Percentiles rank a stretch among this genome's conserved stretches.
Conservation (phyloP, 805 yeast genomes). For the Cyberlindnera mrakii region DNA sequence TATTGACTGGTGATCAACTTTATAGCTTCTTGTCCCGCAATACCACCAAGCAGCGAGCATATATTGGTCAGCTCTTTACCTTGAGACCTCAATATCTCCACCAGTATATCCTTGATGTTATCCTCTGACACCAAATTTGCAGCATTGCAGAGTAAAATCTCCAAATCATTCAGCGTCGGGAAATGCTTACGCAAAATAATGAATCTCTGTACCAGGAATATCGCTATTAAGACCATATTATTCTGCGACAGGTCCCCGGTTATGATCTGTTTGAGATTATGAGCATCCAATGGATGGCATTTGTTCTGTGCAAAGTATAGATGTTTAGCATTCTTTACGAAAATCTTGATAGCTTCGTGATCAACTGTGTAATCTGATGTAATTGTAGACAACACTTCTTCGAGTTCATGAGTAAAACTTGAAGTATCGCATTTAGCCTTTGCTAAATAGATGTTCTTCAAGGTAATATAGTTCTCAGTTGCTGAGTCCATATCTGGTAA, state of each 20-base stretch:
- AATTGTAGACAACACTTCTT: conserved; percentile 9
- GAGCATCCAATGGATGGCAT: conserved; percentile 1
- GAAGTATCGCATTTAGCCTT: conserved; percentile 48
- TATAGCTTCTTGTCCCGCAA: conserved; percentile 78
- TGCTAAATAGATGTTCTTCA: conserved; percentile 51
- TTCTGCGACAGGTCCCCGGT: not conserved
- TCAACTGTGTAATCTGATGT: conserved; percentile 1
- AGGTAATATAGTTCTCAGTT: conserved; percentile 50
- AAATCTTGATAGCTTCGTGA: conserved; percentile 34
- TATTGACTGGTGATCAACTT: conserved; percentile 77
- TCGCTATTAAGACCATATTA: conserved; percentile 14
- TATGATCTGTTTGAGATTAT: conserved; percentile 5
- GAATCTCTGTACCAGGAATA: conserved; percentile 7
- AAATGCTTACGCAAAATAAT: conserved; percentile 1
- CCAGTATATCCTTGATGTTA: conserved; percentile 30
- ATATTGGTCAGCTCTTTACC: conserved; percentile 50
- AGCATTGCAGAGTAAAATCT: no score
- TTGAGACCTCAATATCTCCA: conserved; percentile 34
- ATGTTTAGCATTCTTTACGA: conserved; percentile 57
- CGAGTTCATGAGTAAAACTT: conserved; percentile 31
- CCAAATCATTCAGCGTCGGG: conserved; percentile 5
- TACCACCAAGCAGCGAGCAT: conserved; percentile 73
- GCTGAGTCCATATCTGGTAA: conserved; percentile 88
- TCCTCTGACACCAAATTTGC: conserved; percentile 10
- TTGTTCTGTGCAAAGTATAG: conserved; percentile 23